These are phyloP conservation scores for Chalaropsis thielavioides DNA, from an alignment of 2,329 filamentous ascomycete genomes.

Conservation along the genomic window DNA sequence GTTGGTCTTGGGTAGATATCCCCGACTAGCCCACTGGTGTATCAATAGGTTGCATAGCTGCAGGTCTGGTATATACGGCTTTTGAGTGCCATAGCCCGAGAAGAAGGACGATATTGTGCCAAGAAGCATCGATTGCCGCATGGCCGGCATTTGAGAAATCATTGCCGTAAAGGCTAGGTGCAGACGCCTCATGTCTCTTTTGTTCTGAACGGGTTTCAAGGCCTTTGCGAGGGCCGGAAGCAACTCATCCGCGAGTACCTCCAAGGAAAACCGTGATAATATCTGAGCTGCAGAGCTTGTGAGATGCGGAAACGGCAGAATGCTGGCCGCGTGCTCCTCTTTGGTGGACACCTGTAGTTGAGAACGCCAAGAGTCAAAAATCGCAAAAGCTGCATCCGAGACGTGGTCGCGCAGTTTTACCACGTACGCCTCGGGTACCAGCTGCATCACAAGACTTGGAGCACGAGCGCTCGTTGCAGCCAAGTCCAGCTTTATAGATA, in stretches of 20 bases:
- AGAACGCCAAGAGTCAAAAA: slow-evolving; percentile 1
- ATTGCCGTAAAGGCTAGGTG: slow-evolving; percentile 19
- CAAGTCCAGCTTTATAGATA: slow-evolving; percentile 11
- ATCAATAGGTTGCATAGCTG: slow-evolving; percentile 20
- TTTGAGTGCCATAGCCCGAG: background rate
- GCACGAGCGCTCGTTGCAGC: slow-evolving; percentile 6
- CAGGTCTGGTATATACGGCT: slow-evolving; percentile 9
- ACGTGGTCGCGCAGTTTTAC: background rate
- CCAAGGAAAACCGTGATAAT: slow-evolving; percentile 7
- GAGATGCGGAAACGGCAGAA: slow-evolving; percentile 14
- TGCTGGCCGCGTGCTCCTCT: background rate
- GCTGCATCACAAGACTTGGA: slow-evolving; percentile 8
- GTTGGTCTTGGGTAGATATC: slow-evolving; percentile 9
- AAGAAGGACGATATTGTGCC: slow-evolving; percentile 18
- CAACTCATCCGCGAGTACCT: background rate
- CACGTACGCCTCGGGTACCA: slow-evolving; percentile 8
- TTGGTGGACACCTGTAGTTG: background rate
- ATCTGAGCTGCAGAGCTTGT: slow-evolving; percentile 10
- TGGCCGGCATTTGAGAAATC: slow-evolving; percentile 19
- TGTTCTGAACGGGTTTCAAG: background rate
- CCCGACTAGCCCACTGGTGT: slow-evolving; percentile 20
- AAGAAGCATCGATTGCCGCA: slow-evolving; percentile 17
- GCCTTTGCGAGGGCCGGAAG: background rate
- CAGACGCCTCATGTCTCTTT: slow-evolving; percentile 5
- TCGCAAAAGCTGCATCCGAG: background rate